Conservation (phyloP, 805 yeast genomes). For the Cyberlindnera galapagoensis region DNA sequence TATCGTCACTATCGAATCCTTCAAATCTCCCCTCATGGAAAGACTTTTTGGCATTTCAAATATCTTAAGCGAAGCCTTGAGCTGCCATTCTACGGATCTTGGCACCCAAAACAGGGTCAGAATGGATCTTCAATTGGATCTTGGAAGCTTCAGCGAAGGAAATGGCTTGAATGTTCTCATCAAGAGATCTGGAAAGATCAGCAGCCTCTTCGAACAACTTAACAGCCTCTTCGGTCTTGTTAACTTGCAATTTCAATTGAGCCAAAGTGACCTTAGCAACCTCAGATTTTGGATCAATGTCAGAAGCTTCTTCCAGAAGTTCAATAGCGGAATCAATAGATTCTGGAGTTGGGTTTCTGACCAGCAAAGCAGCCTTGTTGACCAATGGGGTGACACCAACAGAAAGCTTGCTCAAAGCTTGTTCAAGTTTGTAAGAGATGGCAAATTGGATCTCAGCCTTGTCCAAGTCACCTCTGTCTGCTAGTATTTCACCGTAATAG, state of each 20-base stretch:
- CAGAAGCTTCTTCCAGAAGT: slow-evolving; percentile 67
- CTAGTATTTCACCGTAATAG: slow-evolving; percentile 90
- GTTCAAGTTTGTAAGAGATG: slow-evolving; percentile 77
- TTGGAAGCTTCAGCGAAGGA: slow-evolving; percentile 90
- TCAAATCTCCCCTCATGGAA: no score
- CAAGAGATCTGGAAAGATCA: slow-evolving; percentile 71
- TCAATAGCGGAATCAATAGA: slow-evolving; percentile 52
- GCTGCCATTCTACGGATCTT: slow-evolving; percentile 61
- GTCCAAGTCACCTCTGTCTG: slow-evolving; percentile 66
- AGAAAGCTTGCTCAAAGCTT: slow-evolving; percentile 55
- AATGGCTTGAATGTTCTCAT: slow-evolving; percentile 86
- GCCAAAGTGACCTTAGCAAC: slow-evolving; percentile 88
- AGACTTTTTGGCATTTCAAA: no score
- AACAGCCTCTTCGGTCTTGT: slow-evolving; percentile 77
- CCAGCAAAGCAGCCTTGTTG: slow-evolving; percentile 75
- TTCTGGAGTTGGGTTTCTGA: slow-evolving; percentile 41
- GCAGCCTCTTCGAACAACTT: slow-evolving; percentile 77
- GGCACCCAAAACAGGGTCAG: slow-evolving; percentile 57
- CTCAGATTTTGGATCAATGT: slow-evolving; percentile 83
- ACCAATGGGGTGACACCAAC: slow-evolving; percentile 87
- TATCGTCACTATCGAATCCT: no score
- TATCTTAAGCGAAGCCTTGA: no score
- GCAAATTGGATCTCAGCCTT: slow-evolving; percentile 83
- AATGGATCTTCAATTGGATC: slow-evolving; percentile 73
- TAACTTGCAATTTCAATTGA: slow-evolving; percentile 80